These are phyloP conservation scores for Syzygium aromaticum DNA, from an alignment of 345 rosid genomes.

Conservation along the genomic window DNA sequence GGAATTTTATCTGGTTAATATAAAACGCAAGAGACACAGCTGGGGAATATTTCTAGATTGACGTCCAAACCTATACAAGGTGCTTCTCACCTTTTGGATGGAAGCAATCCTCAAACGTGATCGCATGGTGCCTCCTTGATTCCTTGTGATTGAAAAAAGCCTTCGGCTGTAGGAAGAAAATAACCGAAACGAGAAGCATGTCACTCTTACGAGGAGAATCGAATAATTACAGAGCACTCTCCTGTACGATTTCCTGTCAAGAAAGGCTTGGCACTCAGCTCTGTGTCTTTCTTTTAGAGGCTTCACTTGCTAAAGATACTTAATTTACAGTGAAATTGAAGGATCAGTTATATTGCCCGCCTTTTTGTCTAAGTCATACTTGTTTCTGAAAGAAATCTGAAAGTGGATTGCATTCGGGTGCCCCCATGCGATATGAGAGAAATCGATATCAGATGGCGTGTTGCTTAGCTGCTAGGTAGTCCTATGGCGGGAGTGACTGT, in stretches of 20 bases:
- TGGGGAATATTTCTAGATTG: conserved; percentile 95
- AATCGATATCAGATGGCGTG: background rate
- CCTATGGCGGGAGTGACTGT: background rate
- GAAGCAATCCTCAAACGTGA: conserved; percentile 26
- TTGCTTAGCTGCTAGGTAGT: background rate
- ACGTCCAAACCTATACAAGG: conserved; percentile 78
- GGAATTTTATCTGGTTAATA: conserved; percentile 61
- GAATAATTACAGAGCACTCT: background rate
- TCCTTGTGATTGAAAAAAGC: background rate
- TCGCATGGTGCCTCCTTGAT: background rate
- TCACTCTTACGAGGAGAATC: background rate
- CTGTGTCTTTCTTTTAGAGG: background rate
- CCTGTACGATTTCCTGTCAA: background rate
- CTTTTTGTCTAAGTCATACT: background rate
- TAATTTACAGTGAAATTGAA: background rate
- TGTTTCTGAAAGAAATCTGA: background rate
- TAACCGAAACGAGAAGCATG: background rate
- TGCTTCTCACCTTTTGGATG: conserved; percentile 86
- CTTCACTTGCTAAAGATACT: background rate
- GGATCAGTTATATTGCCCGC: background rate
- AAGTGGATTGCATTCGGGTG: background rate
- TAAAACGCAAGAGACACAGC: conserved; percentile 65
- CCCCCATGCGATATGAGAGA: background rate
- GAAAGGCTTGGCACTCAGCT: background rate
- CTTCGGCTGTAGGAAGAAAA: background rate